A percentile compares a stretch with the other conserved stretches of the same genome.
Evolutionary conservation across 371 early-diverging fungal species (phyloP).

Genomic region (Mucor sp.): DNA sequence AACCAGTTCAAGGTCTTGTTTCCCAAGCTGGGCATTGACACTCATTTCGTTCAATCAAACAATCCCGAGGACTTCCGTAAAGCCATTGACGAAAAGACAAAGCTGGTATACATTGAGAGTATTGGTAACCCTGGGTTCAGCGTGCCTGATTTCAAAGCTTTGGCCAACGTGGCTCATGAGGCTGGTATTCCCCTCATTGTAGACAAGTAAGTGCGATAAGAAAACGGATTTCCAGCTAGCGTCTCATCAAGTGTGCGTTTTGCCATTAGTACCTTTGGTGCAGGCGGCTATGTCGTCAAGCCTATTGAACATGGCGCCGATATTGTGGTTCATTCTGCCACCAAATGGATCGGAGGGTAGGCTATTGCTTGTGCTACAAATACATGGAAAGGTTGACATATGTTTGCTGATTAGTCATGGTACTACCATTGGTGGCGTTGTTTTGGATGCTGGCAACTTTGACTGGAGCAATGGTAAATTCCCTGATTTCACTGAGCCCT

Average conservation of each 20-base stretch:
- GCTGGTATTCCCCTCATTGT: constrained; percentile 87
- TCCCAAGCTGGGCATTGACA: constrained; percentile 80
- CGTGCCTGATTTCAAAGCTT: constrained; percentile 80
- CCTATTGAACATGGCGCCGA: constrained; percentile 93
- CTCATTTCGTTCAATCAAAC: constrained; percentile 75
- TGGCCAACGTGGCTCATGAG: constrained; percentile 79
- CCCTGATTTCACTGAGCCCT: constrained; percentile 85
- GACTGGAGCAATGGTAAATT: constrained; percentile 87
- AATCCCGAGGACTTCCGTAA: constrained; percentile 62
- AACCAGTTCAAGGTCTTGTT: constrained; percentile 86
- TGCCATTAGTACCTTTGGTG: constrained; percentile 88
- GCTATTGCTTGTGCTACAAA: constrained; percentile 43
- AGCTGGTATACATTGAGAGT: constrained; percentile 84
- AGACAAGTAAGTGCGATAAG: constrained; percentile 64
- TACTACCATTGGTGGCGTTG: constrained; percentile 79
- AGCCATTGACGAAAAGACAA: constrained; percentile 82
- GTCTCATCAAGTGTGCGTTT: constrained; percentile 11
- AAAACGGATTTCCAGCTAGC: no score
- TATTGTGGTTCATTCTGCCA: constrained; percentile 88
- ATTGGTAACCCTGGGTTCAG: constrained; percentile 88
- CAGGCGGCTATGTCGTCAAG: constrained; percentile 82
- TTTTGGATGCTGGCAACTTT: constrained; percentile 83
- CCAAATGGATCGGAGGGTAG: constrained; percentile 82
- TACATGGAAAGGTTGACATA: background rate
- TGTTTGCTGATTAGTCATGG: constrained; percentile 57